These are phyloP conservation scores for Chytriomyces sp. DNA, from an alignment of 192 early-diverging fungal species.

Conservation along the genomic window DNA sequence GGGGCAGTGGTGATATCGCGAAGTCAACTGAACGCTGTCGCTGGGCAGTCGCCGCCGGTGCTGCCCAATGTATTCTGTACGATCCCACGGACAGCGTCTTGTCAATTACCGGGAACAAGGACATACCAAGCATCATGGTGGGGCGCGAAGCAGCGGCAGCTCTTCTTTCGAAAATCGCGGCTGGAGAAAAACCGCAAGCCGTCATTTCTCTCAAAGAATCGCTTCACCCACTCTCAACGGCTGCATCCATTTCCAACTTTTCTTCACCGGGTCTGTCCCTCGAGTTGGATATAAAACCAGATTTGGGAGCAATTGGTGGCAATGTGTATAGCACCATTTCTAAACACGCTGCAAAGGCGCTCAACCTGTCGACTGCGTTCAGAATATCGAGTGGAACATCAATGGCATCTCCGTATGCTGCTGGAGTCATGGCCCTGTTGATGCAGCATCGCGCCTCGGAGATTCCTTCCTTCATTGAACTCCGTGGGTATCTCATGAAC, in stretches of 20 bases:
- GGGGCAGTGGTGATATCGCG: constrained; percentile 13
- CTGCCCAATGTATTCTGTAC: constrained; percentile 47
- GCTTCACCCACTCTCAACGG: constrained; percentile 51
- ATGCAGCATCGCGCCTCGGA: constrained; percentile 54
- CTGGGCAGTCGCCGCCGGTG: constrained; percentile 29
- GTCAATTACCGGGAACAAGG: constrained; percentile 21
- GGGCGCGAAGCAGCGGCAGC: constrained; percentile 8
- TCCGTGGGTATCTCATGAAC: constrained; percentile 56
- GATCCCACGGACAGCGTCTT: constrained; percentile 6
- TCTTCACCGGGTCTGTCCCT: constrained; percentile 76
- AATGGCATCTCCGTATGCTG: constrained; percentile 80
- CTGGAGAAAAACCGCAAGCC: constrained; percentile 39
- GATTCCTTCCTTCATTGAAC: neutral
- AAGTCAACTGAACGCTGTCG: constrained; percentile 33
- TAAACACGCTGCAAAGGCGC: constrained; percentile 13
- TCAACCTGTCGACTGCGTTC: constrained; percentile 19
- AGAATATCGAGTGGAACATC: constrained; percentile 67
- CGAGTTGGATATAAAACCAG: constrained; percentile 68
- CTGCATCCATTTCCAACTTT: constrained; percentile 70
- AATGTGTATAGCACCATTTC: constrained; percentile 41
- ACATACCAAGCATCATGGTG: constrained; percentile 27
- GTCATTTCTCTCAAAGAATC: constrained; percentile 54
- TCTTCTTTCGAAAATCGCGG: constrained; percentile 33
- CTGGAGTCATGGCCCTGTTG: constrained; percentile 71
- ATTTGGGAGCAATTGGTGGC: constrained; percentile 50